A percentile compares a stretch with the other conserved stretches of the same genome.
These are phyloP conservation scores for Mycena crocata DNA, from an alignment of 768 basidiomycete species.

Conservation along the genomic window DNA sequence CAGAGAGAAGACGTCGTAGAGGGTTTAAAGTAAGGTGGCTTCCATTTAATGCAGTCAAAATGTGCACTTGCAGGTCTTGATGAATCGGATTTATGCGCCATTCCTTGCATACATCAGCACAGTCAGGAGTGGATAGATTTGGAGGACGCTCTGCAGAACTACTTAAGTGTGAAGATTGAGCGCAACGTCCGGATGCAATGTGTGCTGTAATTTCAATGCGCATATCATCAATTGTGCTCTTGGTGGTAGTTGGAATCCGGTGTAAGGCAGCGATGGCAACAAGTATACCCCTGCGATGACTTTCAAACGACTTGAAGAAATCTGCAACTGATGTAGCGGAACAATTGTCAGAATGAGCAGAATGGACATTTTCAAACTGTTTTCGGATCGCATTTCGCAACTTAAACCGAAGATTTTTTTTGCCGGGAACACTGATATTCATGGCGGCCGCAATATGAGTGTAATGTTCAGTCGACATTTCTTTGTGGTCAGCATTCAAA, in stretches of 20 bases:
- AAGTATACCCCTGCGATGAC: conserved; percentile 1
- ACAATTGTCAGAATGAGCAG: background rate
- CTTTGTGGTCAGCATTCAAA: background rate
- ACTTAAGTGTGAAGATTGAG: background rate
- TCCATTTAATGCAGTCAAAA: background rate
- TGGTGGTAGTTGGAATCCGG: background rate
- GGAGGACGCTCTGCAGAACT: background rate
- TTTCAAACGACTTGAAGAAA: conserved; percentile 15
- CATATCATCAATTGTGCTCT: background rate
- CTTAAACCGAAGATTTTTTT: conserved; percentile 8
- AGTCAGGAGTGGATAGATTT: background rate
- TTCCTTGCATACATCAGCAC: conserved; percentile 4
- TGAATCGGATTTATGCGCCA: conserved; percentile 1
- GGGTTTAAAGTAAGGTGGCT: background rate
- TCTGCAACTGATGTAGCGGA: conserved; percentile 7
- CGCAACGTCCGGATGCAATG: conserved; percentile 3
- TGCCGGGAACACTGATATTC: conserved; percentile 1
- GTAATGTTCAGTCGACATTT: background rate
- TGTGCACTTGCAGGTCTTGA: conserved; percentile 13
- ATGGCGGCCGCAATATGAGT: conserved; percentile 1
- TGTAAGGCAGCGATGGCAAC: conserved; percentile 17
- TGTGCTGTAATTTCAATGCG: conserved; percentile 1
- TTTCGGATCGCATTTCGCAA: background rate
- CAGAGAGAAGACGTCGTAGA: background rate
- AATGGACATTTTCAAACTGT: background rate